Conservation (phyloP, 305 asterid genomes). For the Euphrasia arctica region DNA sequence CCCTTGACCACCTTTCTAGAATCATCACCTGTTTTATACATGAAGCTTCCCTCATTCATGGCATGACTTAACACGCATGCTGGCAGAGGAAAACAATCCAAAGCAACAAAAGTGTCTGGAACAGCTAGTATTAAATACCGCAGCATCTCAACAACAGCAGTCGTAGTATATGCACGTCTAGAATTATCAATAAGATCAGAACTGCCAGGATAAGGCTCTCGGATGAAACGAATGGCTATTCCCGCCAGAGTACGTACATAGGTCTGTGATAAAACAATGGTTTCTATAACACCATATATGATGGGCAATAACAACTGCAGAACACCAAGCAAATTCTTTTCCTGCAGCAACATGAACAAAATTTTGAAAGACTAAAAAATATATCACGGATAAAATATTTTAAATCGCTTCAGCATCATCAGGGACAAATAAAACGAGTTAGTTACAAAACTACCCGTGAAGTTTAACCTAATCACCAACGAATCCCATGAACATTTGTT, state of each 20-base stretch:
- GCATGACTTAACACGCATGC: constrained; percentile 43
- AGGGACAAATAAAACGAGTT: neutral
- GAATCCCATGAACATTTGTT: too few relatives aligned
- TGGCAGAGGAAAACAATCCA: constrained; percentile 79
- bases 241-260: constrained; percentile 67
- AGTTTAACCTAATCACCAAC: too few relatives aligned
- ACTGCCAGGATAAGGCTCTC: constrained; percentile 82
- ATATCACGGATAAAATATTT: neutral
- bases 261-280: constrained; percentile 72
- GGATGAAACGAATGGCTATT: constrained; percentile 61
- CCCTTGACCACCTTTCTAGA: constrained; percentile 43
- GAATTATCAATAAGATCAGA: constrained; percentile 86
- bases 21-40: constrained; percentile 51
- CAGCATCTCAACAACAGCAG: constrained; percentile 88
- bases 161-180: constrained; percentile 68
- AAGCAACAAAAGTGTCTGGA: constrained; percentile 80
- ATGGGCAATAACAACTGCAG: constrained; percentile 76
- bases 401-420: neutral
- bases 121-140: constrained; percentile 78
- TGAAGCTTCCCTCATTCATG: constrained; percentile 58
- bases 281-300: constrained; percentile 71
- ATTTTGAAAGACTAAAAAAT: too few relatives aligned
- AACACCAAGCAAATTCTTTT: constrained; percentile 65
- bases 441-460: too few relatives aligned
- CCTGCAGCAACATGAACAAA: constrained; percentile 42